Base-by-base conservation (phyloP, 306 rosid species). In the Cucumis hystrix region DNA sequence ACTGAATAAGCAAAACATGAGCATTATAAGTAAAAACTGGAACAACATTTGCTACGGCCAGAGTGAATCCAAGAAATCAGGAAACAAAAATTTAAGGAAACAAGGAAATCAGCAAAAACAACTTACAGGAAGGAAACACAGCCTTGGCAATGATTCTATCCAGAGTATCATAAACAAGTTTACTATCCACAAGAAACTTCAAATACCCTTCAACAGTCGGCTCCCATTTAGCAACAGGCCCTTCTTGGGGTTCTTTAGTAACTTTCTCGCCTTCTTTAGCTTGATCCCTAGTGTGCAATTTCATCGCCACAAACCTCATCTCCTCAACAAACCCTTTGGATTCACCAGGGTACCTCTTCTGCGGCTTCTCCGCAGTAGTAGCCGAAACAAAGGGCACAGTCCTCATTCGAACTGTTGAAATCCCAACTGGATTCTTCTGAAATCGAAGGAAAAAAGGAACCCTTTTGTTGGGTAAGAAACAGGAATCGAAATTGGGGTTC, bases 301-400 rank as follows among this genome's bases (percentile, higher is more conserved):
- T 96, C 99, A 96, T 96, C 1, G 99, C 99, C 76, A 96, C 99
- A 47, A 96, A 96, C 83, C 99, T 92, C 99, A 96, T 96, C 91
- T 96, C 99, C 84, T 96, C 99, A 82, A 96, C 99, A 41, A 96
- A 92, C 71, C 99, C 99, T 82, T 96, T 95, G 0, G 91, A 59
- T 80, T 92, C 99, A 1, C 97, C 99, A 0, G 98, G 98, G 83
- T 93, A 89, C 20, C 93, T 79, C 87, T 89, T 92, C 80, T 85
- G 83, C 39, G 85, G 80, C 84, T 79, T 91, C 91, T 92, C 97
- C 3, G 96, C 91, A 77, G 91, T 86, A 20, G 97, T 77, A 8
- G 97, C 96, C 2, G 88, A 80, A 60, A 92, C 90, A 9, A 83
- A 64, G 21, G 79, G 85, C 12, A 76, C 51, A 13, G 74, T 35